Base-by-base conservation (phyloP, 2,329 filamentous ascomycete genomes). In the Dissoconium aciculare region DNA sequence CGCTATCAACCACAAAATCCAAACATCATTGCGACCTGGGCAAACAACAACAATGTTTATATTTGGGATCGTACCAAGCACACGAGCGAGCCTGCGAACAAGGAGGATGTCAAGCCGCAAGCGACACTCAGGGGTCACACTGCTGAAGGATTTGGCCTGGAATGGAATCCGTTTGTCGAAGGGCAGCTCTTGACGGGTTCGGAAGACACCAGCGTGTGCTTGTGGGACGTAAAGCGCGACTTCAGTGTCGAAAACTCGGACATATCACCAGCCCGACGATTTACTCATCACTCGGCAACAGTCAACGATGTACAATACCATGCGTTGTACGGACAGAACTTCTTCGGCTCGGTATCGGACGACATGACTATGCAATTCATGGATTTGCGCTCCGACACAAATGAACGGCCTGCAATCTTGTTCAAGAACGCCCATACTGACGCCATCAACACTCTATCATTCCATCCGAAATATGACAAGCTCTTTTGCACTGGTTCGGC, bases 221-320 rank as follows among this genome's bases (percentile, higher is more conserved):
- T 95, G 17, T 98, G 89, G 89, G 84, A 95, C 47, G 65, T 93
- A 35, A 84, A 58, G 35, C 45, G 74, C 44, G 74, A 74, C 33
- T 76, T 84, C 42, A 71, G 74, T 33, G 71, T 71, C 43, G 69
- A 69, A 36, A 76, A 74, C 55, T 79, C 71, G 49, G 69, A 67
- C 16, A 63, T 95, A 30, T 71, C 72, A 46, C 76, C 84, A 9
- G 63, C 67, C 4, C 71, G 77, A 28, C 78, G 71, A 23, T 95
- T 89, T 58, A 87, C 74, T 1, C 81, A 94, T 43, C 91, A 98
- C 55, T 75, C 69, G 12, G 76, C 87, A 15, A 80, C 89, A 32
- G 89, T 98, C 52, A 98, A 98, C 54, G 89, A 98, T 50, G 85
- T 98, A 17, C 84, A 95, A 58, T 83, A 92, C 52, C 87, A 95